Base-by-base conservation (phyloP, 2,329 filamentous ascomycete genomes). In the Fusarium illudens region DNA sequence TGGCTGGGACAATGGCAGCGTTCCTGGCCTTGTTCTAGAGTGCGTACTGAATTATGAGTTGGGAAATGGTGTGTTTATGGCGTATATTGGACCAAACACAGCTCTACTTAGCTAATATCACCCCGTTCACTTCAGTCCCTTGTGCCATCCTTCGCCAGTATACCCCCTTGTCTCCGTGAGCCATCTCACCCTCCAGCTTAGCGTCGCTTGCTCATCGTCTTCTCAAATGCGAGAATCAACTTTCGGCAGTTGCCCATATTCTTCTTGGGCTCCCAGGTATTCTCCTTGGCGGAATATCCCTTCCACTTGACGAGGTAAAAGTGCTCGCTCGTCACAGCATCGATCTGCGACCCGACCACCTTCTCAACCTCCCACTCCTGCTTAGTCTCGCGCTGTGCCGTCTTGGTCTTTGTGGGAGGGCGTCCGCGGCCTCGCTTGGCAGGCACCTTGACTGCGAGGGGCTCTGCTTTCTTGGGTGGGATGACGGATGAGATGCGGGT, bases 261-360 rank as follows among this genome's bases (percentile, higher is more conserved):
- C 17, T 59, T 71, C 70, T 78, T 81, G 2, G 84, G 84, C 76
- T 87, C 86, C 86, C 86, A 88, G 0, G 84, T 87, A 60, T 83
- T 86, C 1, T 84, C 72, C 17, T 77, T 74, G 1, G 68, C 64
- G 0, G 77, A 52, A 56, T 79, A 87, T 0, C 82, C 83, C 66
- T 82, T 80, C 86, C 86, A 88, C 73, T 87, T 86, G 55, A 89
- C 80, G 4, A 77, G 64, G 71, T 84, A 88, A 70, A 81, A 73
- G 64, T 80, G 76, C 61, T 79, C 72, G 62, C 76, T 75, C 1
- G 78, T 80, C 6, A 74, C 71, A 7, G 70, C 71, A 37, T 83
- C 79, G 34, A 84, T 75, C 5, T 71, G 75, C 0, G 78, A 78
- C 17, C 79, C 79, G 11, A 85, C 52, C 30, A 87, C 83, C 4